phyloP scores from a whole-genome alignment of 148 eudicot species.

The Cornus controversa region DNA sequence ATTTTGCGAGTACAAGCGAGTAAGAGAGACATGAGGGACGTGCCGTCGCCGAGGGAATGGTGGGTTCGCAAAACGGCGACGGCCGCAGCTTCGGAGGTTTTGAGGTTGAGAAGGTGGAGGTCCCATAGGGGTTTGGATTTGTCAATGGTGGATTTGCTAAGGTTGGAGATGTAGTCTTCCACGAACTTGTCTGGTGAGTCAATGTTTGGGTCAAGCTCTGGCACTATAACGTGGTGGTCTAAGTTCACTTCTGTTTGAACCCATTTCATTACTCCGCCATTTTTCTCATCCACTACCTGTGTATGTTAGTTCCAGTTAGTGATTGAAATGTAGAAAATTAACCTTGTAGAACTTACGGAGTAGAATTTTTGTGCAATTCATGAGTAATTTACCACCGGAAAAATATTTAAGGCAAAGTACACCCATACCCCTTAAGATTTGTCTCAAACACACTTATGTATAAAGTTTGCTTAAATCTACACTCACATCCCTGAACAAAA shows the following conservation, averaged over 20 bases:
- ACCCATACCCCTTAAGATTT: too few relatives aligned
- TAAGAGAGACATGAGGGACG: conserved; percentile 29
- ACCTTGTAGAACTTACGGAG: too few relatives aligned
- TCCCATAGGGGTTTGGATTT: conserved; percentile 34
- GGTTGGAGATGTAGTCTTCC: conserved; percentile 33
- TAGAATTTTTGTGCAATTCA: too few relatives aligned
- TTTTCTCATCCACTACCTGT: conserved; percentile 45
- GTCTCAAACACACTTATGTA: too few relatives aligned
- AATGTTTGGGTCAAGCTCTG: conserved; percentile 11
- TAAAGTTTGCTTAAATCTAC: too few relatives aligned
- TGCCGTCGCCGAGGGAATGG: conserved; percentile 37
- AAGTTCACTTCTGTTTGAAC: conserved; percentile 20
- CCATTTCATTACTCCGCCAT: conserved; percentile 35
- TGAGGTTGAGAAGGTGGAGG: conserved; percentile 30
- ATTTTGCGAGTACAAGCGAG: conserved; percentile 30
- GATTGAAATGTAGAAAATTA: too few relatives aligned
- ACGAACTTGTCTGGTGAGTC: conserved; percentile 24
- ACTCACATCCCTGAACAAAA: too few relatives aligned
- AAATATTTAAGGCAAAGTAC: too few relatives aligned
- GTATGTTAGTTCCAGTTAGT: too few relatives aligned
- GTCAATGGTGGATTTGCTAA: conserved; percentile 23
- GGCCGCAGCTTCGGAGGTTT: conserved; percentile 17
- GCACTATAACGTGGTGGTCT: conserved; percentile 21
- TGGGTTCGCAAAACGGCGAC: conserved; percentile 22
- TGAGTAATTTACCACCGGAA: too few relatives aligned